Evolutionary conservation across 1,284 basidiomycete genomes (phyloP), one percentile per base, ranked within the genome.

Genomic region (Sphagnurus paluster): DNA sequence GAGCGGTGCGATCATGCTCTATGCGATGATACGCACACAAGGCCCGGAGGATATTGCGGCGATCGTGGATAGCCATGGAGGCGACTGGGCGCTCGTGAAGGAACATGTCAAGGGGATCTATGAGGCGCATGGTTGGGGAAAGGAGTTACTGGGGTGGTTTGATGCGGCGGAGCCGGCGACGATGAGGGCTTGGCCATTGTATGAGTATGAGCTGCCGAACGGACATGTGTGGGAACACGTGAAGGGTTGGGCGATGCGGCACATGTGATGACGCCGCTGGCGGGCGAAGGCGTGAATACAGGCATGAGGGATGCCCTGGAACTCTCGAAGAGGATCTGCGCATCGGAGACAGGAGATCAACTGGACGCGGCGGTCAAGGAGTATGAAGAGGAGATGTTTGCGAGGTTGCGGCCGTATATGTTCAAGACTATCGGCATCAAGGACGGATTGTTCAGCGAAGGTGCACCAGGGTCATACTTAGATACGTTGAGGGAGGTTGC

Each of bases 261-360:
- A 6, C 75, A 77, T 50, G 54, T 74, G 14, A 76, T 77, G 73
- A 63, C 68, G 6, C 72, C 71, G 4, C 74, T 57, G 39, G 56
- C 67, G 0, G 72, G 74, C 1, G 71, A 70, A 13, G 75, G 75
- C 1, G 74, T 70, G 11, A 77, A 77, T 39, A 45, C 60, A 9
- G 60, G 52, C 2, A 56, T 62, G 55, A 29, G 48, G 19, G 59
- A 59, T 45, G 55, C 59, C 1, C 41, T 57, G 37, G 58, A 61
- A 25, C 44, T 60, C 19, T 42, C 54, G 5, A 49, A 24, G n/a
- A 39, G 42, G 26, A 30, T 52, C 2, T 32, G 21, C 10, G 44
- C 20, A 16, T n/a, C n/a, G n/a, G n/a, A n/a, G n/a, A 24, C 14
- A 13, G 8, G 23, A 33, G 44, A 33, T 28, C 46, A 30, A n/a